Base-by-base conservation (phyloP, 805 yeast genomes). In the Yamadazyma endophytica region DNA sequence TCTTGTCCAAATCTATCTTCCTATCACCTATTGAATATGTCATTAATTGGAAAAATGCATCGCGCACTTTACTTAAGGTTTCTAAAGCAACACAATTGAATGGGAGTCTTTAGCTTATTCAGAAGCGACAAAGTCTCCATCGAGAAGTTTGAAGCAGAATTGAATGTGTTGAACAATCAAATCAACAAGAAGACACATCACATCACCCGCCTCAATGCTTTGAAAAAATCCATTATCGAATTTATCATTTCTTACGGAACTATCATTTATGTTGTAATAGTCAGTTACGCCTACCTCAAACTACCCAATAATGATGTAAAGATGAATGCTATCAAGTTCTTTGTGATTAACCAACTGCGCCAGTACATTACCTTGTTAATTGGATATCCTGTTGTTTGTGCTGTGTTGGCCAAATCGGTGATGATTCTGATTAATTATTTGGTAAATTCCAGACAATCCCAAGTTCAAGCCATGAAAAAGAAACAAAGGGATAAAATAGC, bases 401-500 rank as follows among this genome's bases (percentile, higher is more conserved):
- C 43, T 17, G 27, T 40, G 17, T 5, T 54, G 24, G 38, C 52
- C 5, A 33, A 33, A 21, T 14, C 47, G 11, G 50, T 54, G 29
- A 28, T 19, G 5, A 36, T 51, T 24, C 37, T 55, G 29, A 45
- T 56, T 17, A 40, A 37, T n/a, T 41, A 46, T 36, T 28, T 41
- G 26, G 34, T 41, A 17, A 31, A 17, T 2, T 29, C 35, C 9
- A 49, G 52, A 35, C 40, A 48, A 17, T 40, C 29, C 13, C 20
- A 33, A 7, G 45, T 61, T 37, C 37, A 31, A 33, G 33, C 38
- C 9, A 53, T 78, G 31, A 56, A 60, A 34, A 62, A 61, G 15
- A 53, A 64, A 28, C 86, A 79, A 37, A 59, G 62, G 33, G 55
- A 56, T 16, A 77, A 78, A 49, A 68, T 83, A 29, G 82, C 79